Conservation (phyloP, 805 yeast species). For the Scheffersomyces stipitis region DNA sequence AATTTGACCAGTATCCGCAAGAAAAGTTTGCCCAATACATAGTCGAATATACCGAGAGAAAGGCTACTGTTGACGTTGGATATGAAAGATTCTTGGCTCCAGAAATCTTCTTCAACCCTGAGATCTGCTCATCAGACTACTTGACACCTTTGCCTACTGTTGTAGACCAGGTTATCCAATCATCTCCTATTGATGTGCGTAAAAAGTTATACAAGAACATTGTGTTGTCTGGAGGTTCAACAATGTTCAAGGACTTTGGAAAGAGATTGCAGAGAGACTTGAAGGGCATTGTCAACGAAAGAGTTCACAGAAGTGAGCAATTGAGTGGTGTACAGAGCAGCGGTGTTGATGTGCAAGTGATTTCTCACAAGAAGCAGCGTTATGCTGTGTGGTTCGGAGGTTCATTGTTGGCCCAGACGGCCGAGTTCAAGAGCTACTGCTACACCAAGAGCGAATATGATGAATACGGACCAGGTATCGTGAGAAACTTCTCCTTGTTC, state of each 20-base stretch:
- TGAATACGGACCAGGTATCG: slow-evolving; percentile 96
- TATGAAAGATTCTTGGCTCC: slow-evolving; percentile 98
- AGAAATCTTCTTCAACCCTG: slow-evolving; percentile 98
- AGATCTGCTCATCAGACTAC: slow-evolving; percentile 92
- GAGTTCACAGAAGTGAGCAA: slow-evolving; percentile 80
- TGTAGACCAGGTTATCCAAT: slow-evolving; percentile 92
- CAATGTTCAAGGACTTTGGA: slow-evolving; percentile 98
- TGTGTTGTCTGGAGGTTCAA: slow-evolving; percentile 95
- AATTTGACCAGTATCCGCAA: slow-evolving; percentile 86
- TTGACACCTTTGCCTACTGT: slow-evolving; percentile 94
- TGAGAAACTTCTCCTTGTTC: slow-evolving; percentile 93
- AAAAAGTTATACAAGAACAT: slow-evolving; percentile 94
- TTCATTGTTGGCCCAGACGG: slow-evolving; percentile 91
- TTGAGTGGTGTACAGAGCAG: slow-evolving; percentile 75
- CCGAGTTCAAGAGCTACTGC: slow-evolving; percentile 94
- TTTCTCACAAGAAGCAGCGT: slow-evolving; percentile 94
- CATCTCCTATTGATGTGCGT: slow-evolving; percentile 96
- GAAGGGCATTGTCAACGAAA: slow-evolving; percentile 79
- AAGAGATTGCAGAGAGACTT: slow-evolving; percentile 96
- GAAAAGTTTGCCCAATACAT: slow-evolving; percentile 91
- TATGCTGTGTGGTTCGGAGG: slow-evolving; percentile 99
- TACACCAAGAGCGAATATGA: slow-evolving; percentile 97
- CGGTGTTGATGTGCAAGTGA: slow-evolving; percentile 96
- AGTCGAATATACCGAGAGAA: slow-evolving; percentile 76
- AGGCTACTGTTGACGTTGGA: slow-evolving; percentile 79